Evolutionary conservation across 2,329 filamentous ascomycete genomes (phyloP), one percentile per base, ranked within the genome.

Genomic region (Cladosporium velox): DNA sequence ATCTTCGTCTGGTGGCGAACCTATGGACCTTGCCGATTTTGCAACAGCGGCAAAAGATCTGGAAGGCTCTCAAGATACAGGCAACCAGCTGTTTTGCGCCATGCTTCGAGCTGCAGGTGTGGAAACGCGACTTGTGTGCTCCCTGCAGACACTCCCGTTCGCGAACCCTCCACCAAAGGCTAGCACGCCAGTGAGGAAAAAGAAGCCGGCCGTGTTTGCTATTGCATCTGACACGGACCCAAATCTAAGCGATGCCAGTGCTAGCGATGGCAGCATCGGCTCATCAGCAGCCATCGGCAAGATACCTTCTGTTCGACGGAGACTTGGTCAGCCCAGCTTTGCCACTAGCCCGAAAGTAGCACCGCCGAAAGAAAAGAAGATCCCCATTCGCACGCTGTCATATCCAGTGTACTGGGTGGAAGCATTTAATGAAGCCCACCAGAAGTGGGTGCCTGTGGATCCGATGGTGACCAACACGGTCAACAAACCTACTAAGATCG

Each of bases 321-420:
- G 77, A 41, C 67, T 79, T 12, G 76, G 77, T 5, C 74, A 77
- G 55, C 73, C 76, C 3, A 65, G 65, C 26, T 73, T 77, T 51
- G 65, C 67, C 28, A 35, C 51, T 10, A 64, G 60, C 30, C 28
- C 64, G 24, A 55, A 57, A 41, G 47, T 63, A 1, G 28, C 68
- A n/a, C 24, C 67, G n/a, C 65, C 69, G 4, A 67, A 62, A 55
- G 66, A 76, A 72, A 77, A 79, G 28, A 75, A 76, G 38, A 78
- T 78, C 24, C 79, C 75, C 15, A 85, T 90, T 12, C 84, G 84
- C 28, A 91, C 94, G 73, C 93, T 92, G 0, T 78, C 86, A 0
- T 91, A 90, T 72, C 95, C 95, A 0, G 85, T 98, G 3, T 98
- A 93, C 75, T 99, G 95, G 95, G 90, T 97, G 0, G 95, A 99